phyloP scores from a whole-genome alignment of 345 rosid species.

The Triadica sebifera region DNA sequence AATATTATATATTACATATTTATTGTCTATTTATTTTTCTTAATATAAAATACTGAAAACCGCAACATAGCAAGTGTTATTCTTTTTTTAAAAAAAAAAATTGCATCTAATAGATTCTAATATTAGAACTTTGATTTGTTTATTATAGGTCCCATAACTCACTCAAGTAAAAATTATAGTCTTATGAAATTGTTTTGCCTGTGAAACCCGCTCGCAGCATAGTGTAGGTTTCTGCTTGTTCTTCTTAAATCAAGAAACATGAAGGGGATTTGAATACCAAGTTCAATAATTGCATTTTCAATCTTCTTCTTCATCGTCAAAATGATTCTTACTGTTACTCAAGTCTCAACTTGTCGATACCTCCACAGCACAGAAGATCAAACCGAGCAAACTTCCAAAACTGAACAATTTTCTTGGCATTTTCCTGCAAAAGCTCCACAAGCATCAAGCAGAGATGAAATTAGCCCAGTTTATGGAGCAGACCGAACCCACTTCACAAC shows the following conservation, averaged over 20 bases:
- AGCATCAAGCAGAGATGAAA: slow-evolving; percentile 18
- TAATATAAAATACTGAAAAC: too few relatives aligned
- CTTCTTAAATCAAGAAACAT: background rate
- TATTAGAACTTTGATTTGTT: too few relatives aligned
- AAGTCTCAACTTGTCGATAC: background rate
- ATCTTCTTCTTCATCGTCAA: background rate
- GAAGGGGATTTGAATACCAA: background rate
- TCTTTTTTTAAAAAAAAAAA: too few relatives aligned
- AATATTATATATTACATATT: too few relatives aligned
- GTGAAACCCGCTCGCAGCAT: too few relatives aligned
- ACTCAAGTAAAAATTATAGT: too few relatives aligned
- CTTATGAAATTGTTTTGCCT: too few relatives aligned
- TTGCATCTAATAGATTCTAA: too few relatives aligned
- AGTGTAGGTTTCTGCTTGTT: too few relatives aligned
- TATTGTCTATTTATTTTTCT: too few relatives aligned
- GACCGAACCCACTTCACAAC: slow-evolving; percentile 68
- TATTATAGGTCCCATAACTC: too few relatives aligned
- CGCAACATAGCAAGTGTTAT: too few relatives aligned
- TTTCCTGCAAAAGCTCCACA: slow-evolving; percentile 28
- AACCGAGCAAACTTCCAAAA: background rate
- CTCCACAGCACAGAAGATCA: background rate
- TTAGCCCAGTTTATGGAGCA: slow-evolving; percentile 31
- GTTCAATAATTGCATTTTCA: background rate
- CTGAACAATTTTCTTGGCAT: slow-evolving; percentile 21
- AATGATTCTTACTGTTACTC: background rate